Evolutionary conservation across 345 rosid species (phyloP).

Genomic region (Eucalyptus sp.): DNA sequence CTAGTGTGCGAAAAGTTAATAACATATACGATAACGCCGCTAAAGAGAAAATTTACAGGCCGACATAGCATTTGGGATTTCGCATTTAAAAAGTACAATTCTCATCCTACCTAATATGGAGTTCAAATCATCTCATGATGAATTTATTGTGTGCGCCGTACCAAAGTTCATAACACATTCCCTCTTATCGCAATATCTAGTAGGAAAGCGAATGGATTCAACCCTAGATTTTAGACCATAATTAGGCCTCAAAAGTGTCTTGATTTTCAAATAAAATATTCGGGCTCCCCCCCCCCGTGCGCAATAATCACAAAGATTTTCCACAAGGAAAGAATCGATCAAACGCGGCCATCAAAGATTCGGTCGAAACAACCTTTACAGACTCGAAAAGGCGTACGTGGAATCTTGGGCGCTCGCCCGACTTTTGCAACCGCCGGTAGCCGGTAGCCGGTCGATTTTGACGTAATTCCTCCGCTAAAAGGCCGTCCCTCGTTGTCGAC

Average conservation of each 20-base stretch:
- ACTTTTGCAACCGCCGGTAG: neutral
- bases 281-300: too few species aligned
- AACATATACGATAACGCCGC: rapidly evolving
- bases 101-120: neutral
- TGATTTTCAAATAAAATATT: too few species aligned
- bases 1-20: neutral
- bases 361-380: neutral
- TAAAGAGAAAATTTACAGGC: neutral
- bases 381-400: neutral
- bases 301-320: neutral
- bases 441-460: neutral
- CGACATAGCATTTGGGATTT: rapidly evolving
- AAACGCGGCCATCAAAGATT: neutral
- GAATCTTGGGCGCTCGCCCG: neutral
- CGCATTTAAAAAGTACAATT: neutral
- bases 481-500: neutral
- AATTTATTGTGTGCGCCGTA: neutral
- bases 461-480: neutral
- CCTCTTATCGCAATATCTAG: neutral
- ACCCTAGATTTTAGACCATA: neutral
- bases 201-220: neutral
- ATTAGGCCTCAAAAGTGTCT: too few species aligned
- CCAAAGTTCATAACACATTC: neutral
- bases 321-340: neutral
- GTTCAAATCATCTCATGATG: neutral